These are phyloP conservation scores for Aspergillus haitiensis DNA, from an alignment of 495 filamentous ascomycete genomes.

Conservation along the genomic window DNA sequence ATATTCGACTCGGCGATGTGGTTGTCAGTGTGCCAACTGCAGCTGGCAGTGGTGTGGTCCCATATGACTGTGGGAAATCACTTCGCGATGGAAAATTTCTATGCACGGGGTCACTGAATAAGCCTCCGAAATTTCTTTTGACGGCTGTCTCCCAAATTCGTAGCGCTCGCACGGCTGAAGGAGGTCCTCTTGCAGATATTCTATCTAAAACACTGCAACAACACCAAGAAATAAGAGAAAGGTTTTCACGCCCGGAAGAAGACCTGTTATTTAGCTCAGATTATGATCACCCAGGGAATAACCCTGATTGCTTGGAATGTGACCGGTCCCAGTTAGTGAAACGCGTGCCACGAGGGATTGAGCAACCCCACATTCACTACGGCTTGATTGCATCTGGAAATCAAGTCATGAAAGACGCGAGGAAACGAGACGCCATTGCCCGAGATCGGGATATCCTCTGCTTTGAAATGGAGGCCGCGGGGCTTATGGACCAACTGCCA, in stretches of 20 bases:
- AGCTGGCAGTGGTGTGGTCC: too few species aligned
- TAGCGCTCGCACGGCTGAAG: not conserved
- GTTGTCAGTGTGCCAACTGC: too few species aligned
- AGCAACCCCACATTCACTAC: constrained; percentile 17
- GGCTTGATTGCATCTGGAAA: constrained; percentile 24
- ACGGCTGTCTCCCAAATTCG: not conserved
- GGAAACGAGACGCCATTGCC: constrained; percentile 20
- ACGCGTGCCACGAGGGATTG: constrained; percentile 13
- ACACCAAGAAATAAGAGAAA: not conserved
- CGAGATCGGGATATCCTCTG: constrained; percentile 31
- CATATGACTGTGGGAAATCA: not conserved
- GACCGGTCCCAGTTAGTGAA: constrained; percentile 1
- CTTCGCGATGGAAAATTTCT: not conserved
- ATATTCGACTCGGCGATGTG: constrained; percentile 8
- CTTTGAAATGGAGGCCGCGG: constrained; percentile 51
- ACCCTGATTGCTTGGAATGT: constrained; percentile 25
- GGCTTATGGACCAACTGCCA: constrained; percentile 31
- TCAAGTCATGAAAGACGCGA: constrained; percentile 20
- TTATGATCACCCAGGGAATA: constrained; percentile 25
- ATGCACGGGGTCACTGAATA: not conserved
- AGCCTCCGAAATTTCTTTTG: not conserved
- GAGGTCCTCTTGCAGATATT: not conserved
- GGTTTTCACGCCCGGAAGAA: constrained; percentile 8
- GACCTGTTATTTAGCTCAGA: constrained; percentile 33
- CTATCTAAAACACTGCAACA: not conserved